Conservation (phyloP, 225 moss, liverwort and hornwort species). For the Bryoerythrophyllum caledonicum region DNA sequence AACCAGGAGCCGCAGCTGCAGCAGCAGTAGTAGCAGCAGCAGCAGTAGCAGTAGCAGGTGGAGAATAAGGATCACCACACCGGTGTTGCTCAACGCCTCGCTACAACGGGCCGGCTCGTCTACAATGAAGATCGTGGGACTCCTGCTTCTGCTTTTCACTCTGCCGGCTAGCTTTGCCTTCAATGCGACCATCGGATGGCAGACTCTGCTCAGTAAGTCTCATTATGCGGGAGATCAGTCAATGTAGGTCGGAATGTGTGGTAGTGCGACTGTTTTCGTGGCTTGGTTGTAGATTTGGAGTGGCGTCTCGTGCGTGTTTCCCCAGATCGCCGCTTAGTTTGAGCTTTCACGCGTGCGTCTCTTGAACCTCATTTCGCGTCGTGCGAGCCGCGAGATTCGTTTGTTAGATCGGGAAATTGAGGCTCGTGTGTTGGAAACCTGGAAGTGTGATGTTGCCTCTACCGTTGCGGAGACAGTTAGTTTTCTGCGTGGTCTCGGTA, state of each 20-base stretch:
- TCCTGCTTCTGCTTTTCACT: constrained; percentile 16
- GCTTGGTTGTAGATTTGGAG: not conserved
- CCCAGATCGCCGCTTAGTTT: too few species aligned
- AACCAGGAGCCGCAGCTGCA: not conserved
- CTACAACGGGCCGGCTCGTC: not conserved
- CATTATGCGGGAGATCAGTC: constrained; percentile 2
- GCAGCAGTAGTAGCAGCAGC: not conserved
- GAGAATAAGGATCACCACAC: not conserved
- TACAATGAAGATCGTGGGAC: constrained; percentile 29
- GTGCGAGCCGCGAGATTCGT: too few species aligned
- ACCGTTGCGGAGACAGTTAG: not conserved
- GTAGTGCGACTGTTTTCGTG: too few species aligned
- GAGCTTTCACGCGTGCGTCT: too few species aligned
- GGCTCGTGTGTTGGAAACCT: too few species aligned
- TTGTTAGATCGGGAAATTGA: too few species aligned
- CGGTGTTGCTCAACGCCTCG: constrained; percentile 30
- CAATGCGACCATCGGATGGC: constrained; percentile 45
- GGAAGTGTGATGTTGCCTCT: too few species aligned
- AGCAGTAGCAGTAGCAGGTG: not conserved
- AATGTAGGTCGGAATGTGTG: constrained; percentile 49
- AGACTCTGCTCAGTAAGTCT: constrained; percentile 28
- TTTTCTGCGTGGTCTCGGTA: not conserved
- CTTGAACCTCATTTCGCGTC: too few species aligned
- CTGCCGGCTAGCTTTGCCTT: constrained; percentile 32
- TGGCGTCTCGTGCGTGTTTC: not conserved